Evolutionary conservation across 2,329 filamentous ascomycete species (phyloP), one percentile per base, ranked within the genome.

Genomic region (Exophiala phaeomuriformis): DNA sequence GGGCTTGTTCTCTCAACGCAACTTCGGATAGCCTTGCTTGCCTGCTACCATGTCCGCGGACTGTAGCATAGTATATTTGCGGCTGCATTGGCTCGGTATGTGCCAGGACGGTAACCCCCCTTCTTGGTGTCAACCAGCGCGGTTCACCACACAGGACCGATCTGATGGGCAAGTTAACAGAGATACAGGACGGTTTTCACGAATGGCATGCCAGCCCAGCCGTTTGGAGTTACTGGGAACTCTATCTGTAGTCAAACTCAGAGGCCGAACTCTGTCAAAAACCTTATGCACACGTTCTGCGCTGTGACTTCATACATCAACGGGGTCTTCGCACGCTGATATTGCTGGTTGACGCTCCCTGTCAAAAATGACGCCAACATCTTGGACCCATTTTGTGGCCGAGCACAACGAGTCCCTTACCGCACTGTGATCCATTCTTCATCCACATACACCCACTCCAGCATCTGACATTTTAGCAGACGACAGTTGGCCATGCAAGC

Each of bases 351-450:
- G 33, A 36, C 6, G 28, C 43, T 40, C 39, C 52, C 47, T 51
- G 52, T 55, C 52, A 55, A 46, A 51, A 46, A 51, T 37, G 42
- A 43, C 47, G 30, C 51, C 51, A 44, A 41, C 45, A 44, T 31
- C n/a, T 12, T 36, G 32, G 39, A 30, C 35, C 41, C 52, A 49
- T 45, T 47, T 51, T 19, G 32, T 41, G 39, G 28, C 39, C 28
- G 39, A 41, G 9, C 12, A 5, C 39, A 28, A 41, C 39, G 19
- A 28, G 12, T 41, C 47, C 47, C 51, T 53, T 49, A 33, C 51
- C 49, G 46, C 41, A 8, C 41, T 41, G 46, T 41, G 39, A 41
- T 27, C 19, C 39, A 41, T 41, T 3, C 39, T 27, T 41, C 19
- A 41, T 41, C n/a, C 12, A 27, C 19, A 32, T 42, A 33, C 42